Conservation (phyloP, 495 filamentous ascomycete genomes). For the Neurospora sp. region DNA sequence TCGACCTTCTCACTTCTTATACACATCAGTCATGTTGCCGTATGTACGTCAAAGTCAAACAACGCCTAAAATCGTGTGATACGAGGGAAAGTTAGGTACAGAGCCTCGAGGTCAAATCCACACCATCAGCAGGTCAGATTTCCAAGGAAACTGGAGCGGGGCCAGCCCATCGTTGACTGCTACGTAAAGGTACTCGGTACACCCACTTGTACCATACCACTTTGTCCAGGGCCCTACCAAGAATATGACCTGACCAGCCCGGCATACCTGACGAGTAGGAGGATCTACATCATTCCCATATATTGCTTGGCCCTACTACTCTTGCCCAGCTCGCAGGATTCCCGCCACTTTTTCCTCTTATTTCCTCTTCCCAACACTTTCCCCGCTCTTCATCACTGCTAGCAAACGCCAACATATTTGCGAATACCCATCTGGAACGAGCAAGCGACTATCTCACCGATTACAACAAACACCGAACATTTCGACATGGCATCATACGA, state of each 20-base stretch:
- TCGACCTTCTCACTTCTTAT: not conserved
- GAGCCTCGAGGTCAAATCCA: not conserved
- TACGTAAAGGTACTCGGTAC: not conserved
- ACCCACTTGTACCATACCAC: not conserved
- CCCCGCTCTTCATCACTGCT: not conserved
- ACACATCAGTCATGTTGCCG: not conserved
- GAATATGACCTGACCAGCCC: not conserved
- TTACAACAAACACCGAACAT: not conserved
- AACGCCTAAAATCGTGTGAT: not conserved
- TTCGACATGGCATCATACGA: constrained; percentile 37
- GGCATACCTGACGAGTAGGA: not conserved
- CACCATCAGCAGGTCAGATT: not conserved
- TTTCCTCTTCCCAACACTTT: not conserved
- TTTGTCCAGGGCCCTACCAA: not conserved
- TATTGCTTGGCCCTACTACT: not conserved
- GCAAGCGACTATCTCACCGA: not conserved
- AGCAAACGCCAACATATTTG: not conserved
- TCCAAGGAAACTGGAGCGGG: not conserved
- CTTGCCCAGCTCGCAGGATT: not conserved
- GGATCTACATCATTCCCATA: not conserved
- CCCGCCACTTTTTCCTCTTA: not conserved
- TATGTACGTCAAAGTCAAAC: not conserved
- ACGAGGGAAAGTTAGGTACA: not conserved
- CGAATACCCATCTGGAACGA: not conserved
- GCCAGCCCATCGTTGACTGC: not conserved